Base-by-base conservation (phyloP, 2,329 filamentous ascomycete species). In the Thermothelomyces thermophilus region DNA sequence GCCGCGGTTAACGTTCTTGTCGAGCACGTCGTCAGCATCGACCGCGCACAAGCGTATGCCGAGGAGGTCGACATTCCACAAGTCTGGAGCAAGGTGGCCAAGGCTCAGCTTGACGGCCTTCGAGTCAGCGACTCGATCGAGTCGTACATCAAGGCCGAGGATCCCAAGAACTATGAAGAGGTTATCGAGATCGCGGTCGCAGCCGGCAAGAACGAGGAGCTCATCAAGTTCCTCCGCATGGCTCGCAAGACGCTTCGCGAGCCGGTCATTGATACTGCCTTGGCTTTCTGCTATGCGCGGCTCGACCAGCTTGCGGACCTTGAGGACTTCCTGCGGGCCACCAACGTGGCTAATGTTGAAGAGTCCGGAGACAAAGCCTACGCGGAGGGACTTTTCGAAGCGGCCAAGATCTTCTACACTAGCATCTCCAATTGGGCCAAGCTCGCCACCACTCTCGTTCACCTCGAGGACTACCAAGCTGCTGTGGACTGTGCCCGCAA, bases 391-490 rank as follows among this genome's bases (percentile, higher is more conserved):
- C 84, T 88, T 64, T 91, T 93, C 64, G 86, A 97, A 75, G 93
- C 93, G 37, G 89, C 93, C 58, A 98, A 98, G 81, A 97, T 98
- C 64, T 98, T 97, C 79, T 98, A 84, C 74, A 89, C 83, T 49
- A 97, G 88, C 73, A 95, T 98, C 66, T 98, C 93, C 48, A 98
- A 98, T 79, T 98, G 93, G 93, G 91, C 91, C 49, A 98, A 98
- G 76, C 83, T 98, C 62, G 90, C 93, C 13, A 97, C 93, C 10
- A 98, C 93, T 10, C 80, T 97, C 53, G 93, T 98, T n/a, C 90
- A 97, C 68, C 82, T 98, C 6, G 86, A 84, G 58, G 93, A 98
- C 61, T 97, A 98, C 74, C 94, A 98, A 70, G 89, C 89, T 60
- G 93, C 93, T 40, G 93, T 98, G 36, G 93, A 98, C 68, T 96